Evolutionary conservation across 305 asterid genomes (phyloP).

Genomic region (Rubia balearica): DNA sequence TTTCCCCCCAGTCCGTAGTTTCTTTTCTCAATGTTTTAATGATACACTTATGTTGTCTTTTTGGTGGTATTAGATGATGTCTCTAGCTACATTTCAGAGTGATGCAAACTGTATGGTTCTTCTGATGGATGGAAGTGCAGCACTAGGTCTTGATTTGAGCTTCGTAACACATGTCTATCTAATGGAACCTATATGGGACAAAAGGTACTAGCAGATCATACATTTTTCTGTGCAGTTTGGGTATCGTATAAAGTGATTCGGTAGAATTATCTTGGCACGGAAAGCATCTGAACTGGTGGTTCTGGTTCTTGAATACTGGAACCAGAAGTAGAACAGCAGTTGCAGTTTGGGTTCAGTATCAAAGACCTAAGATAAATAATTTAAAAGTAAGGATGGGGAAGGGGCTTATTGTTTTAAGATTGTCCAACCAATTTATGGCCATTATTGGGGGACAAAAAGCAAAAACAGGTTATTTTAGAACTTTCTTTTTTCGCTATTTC

Average conservation of each 20-base stretch:
- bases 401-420: background rate
- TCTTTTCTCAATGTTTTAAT: background rate
- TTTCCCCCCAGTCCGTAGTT: background rate
- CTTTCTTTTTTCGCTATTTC: background rate
- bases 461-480: too few relatives aligned
- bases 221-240: background rate
- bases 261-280: background rate
- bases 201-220: constrained; percentile 49
- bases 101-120: constrained; percentile 90
- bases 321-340: background rate
- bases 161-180: constrained; percentile 89
- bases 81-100: constrained; percentile 74
- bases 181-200: constrained; percentile 99
- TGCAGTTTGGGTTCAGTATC: background rate
- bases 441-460: too few relatives aligned
- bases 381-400: background rate
- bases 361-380: background rate
- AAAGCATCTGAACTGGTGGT: background rate
- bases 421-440: background rate
- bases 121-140: constrained; percentile 98
- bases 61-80: constrained; percentile 52
- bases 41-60: background rate
- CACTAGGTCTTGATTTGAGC: constrained; percentile 97
- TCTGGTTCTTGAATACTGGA: background rate
- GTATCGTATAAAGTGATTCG: background rate